Conservation (phyloP, 257 asterid genomes). For the Handroanthus guayacan region DNA sequence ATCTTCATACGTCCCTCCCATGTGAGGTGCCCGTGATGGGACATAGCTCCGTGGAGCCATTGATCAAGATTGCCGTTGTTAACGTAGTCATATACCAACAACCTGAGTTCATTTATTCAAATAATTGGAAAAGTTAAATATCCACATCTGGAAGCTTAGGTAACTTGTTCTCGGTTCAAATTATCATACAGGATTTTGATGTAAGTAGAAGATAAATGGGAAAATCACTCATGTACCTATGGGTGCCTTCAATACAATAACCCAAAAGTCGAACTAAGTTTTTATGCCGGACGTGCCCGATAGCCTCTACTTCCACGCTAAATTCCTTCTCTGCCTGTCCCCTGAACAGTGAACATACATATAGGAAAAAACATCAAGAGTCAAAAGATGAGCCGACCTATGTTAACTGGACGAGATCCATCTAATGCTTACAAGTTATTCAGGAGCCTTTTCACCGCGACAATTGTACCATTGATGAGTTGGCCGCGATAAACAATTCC, state of each 20-base stretch:
- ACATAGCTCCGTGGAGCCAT: constrained; percentile 67
- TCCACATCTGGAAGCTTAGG: not conserved
- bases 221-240: constrained; percentile 52
- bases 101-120: constrained; percentile 45
- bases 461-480: constrained; percentile 67
- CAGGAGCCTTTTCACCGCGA: constrained; percentile 86
- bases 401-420: not conserved
- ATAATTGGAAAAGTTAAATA: not conserved
- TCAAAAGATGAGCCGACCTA: not conserved
- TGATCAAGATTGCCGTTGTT: constrained; percentile 89
- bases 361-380: not conserved
- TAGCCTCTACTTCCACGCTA: constrained; percentile 90
- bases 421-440: constrained; percentile 72
- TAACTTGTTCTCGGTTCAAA: constrained; percentile 6
- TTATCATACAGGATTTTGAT: constrained; percentile 8
- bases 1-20: constrained; percentile 60
- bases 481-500: constrained; percentile 81
- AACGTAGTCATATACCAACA: constrained; percentile 83
- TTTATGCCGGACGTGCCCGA: constrained; percentile 90
- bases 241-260: constrained; percentile 87
- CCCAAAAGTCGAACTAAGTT: constrained; percentile 88
- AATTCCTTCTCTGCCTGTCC: constrained; percentile 97
- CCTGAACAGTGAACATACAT: constrained; percentile 42
- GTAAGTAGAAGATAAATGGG: not conserved
- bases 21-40: constrained; percentile 49